Evolutionary conservation across 176 grass and related monocot genomes (phyloP).

Genomic region (Guadua angustifolia): DNA sequence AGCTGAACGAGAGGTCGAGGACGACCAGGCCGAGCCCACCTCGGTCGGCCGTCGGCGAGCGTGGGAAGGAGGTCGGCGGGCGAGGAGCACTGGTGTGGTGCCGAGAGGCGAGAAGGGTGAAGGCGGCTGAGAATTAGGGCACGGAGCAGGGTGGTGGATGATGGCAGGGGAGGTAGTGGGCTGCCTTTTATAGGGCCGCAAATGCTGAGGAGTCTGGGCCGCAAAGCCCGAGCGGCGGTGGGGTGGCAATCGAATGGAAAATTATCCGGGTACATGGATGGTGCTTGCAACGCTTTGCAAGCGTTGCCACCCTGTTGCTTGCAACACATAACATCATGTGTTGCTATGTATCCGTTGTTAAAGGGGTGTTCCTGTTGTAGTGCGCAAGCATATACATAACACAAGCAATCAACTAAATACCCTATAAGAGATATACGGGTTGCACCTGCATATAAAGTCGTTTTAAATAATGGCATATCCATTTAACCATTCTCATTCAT

Average conservation of each 20-base stretch:
- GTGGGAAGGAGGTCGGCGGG: background rate
- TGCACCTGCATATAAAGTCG: too few species aligned
- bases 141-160: background rate
- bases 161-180: background rate
- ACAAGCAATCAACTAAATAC: too few species aligned
- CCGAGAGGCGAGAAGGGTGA: background rate
- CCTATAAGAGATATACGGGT: too few species aligned
- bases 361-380: too few species aligned
- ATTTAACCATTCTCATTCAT: too few species aligned
- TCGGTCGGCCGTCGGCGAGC: background rate
- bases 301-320: too few species aligned
- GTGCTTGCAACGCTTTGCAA: too few species aligned
- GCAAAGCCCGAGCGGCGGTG: background rate
- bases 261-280: too few species aligned
- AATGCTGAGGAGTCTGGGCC: background rate
- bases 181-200: background rate
- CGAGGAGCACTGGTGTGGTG: background rate
- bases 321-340: too few species aligned
- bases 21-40: background rate
- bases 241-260: background rate
- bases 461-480: too few species aligned
- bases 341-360: too few species aligned
- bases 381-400: too few species aligned
- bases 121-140: slow-evolving; percentile 22
- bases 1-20: background rate